Evolutionary conservation across 441 rosid genomes (phyloP), one percentile per base, ranked within the genome.

Genomic region (Arabidopsis hybrid): DNA sequence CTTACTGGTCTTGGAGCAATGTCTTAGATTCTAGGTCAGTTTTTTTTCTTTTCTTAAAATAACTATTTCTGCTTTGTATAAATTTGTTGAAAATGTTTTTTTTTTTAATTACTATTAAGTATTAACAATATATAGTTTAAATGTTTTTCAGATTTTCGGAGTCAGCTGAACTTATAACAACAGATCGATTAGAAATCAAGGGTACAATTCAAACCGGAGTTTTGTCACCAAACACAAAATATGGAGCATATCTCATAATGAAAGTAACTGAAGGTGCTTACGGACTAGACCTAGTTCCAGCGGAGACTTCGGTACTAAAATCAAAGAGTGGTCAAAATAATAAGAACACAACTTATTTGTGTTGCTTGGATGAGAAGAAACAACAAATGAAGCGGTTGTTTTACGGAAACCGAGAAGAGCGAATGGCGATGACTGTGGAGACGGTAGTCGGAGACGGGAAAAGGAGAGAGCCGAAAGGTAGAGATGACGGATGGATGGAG

Each of bases 401-500:
- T 5, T 88, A 73, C 7, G 77, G 77, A 0, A 79, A 84, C 64
- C 80, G 85, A 12, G 62, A 64, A 65, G 38, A 70, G 6, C 62
- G 59, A 29, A 50, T 69, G 73, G 45, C 52, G 0, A 71, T 2
- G 43, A 50, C 74, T 5, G 76, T 65, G 69, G 65, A 32, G 13
- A 29, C 52, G 39, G n/a, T 46, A 5, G 1, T 7, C 1, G 66
- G 13, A 11, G 66, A 70, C 29, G 34, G 65, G 26, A 73, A 70
- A 46, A 72, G 78, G 34, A 73, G 78, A 16, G 75, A 73, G 3
- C 84, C 91, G 0, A 17, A 31, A 38, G 72, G 72, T 52, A 80
- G 83, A 69, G 76, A 75, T 6, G 83, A 81, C 29, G 87, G 90
- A 3, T 90, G 95, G 95, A 46, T 81, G 89, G 97, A 87, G 88